A percentile compares a stretch with the other conserved stretches of the same genome.
These are phyloP conservation scores for Euphorbia celastroides DNA, from an alignment of 441 rosid species.

Conservation along the genomic window DNA sequence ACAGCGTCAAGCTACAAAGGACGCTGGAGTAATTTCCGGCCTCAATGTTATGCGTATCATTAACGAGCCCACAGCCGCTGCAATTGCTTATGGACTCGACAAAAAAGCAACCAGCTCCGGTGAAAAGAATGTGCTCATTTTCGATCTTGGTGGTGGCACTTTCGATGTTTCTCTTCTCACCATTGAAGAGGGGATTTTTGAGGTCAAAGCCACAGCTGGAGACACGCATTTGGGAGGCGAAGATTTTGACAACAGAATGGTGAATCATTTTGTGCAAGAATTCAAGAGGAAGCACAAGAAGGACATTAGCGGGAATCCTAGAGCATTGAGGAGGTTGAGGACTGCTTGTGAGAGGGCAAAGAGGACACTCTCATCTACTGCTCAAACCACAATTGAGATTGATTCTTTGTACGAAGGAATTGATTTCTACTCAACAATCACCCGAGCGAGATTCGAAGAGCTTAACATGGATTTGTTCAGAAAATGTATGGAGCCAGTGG, in stretches of 20 bases:
- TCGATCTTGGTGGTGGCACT: no score
- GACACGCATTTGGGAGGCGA: slow-evolving; percentile 74
- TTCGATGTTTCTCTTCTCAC: slow-evolving; percentile 75
- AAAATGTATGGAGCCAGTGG: slow-evolving; percentile 78
- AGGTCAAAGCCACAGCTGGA: slow-evolving; percentile 68
- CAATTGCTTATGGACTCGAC: slow-evolving; percentile 69
- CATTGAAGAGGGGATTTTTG: slow-evolving; percentile 68
- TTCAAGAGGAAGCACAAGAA: slow-evolving; percentile 75
- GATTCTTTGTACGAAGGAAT: no score
- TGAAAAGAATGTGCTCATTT: slow-evolving; percentile 66
- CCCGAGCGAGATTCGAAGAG: no score
- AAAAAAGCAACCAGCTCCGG: slow-evolving; percentile 56
- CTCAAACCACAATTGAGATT: no score
- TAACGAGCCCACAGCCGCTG: slow-evolving; percentile 70
- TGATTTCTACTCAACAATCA: no score
- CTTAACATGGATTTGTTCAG: slow-evolving; percentile 68
- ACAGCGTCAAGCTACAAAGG: slow-evolving; percentile 69
- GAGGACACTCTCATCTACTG: no score
- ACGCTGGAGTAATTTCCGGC: slow-evolving; percentile 64
- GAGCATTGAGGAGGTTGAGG: slow-evolving; percentile 61
- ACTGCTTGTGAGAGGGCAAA: no score
- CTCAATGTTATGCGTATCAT: slow-evolving; percentile 65
- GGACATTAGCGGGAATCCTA: slow-evolving; percentile 60
- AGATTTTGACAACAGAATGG: slow-evolving; percentile 71
- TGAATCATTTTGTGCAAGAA: slow-evolving; percentile 66